These are phyloP conservation scores for Aspergillus fructus DNA, from an alignment of 2,329 filamentous ascomycete genomes.

Conservation along the genomic window DNA sequence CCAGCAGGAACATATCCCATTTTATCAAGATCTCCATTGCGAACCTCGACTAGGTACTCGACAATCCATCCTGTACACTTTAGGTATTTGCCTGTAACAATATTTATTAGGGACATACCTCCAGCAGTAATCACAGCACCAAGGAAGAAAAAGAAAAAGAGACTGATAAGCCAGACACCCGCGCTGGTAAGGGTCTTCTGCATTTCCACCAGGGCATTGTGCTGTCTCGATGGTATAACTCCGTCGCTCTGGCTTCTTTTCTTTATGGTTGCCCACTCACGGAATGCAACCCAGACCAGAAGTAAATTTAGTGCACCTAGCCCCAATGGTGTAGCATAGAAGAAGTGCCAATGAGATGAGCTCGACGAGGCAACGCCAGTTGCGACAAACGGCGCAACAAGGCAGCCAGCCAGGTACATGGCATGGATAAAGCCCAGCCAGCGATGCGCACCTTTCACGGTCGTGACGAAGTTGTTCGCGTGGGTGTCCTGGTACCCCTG, in stretches of 20 bases:
- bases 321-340: constrained; percentile 57
- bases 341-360: constrained; percentile 52
- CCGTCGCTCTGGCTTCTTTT: neutral
- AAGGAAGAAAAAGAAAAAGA: constrained; percentile 66
- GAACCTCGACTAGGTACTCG: constrained; percentile 61
- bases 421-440: constrained; percentile 67
- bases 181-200: constrained; percentile 22
- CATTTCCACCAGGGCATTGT: constrained; percentile 23
- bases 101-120: constrained; percentile 24
- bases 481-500: constrained; percentile 66
- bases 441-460: constrained; percentile 53
- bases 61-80: constrained; percentile 58
- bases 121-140: constrained; percentile 56
- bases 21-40: constrained; percentile 54
- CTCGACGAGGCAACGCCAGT: constrained; percentile 49
- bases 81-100: neutral
- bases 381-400: constrained; percentile 57
- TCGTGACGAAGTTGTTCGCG: constrained; percentile 61
- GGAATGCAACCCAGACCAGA: constrained; percentile 51
- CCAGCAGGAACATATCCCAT: constrained; percentile 65
- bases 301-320: constrained; percentile 53
- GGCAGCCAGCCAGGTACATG: constrained; percentile 58
- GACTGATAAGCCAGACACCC: constrained; percentile 56
- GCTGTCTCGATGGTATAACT: neutral
- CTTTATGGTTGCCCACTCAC: constrained; percentile 35